Conservation (phyloP, 2,329 filamentous ascomycete genomes). For the Phaeoacremonium minimum region DNA sequence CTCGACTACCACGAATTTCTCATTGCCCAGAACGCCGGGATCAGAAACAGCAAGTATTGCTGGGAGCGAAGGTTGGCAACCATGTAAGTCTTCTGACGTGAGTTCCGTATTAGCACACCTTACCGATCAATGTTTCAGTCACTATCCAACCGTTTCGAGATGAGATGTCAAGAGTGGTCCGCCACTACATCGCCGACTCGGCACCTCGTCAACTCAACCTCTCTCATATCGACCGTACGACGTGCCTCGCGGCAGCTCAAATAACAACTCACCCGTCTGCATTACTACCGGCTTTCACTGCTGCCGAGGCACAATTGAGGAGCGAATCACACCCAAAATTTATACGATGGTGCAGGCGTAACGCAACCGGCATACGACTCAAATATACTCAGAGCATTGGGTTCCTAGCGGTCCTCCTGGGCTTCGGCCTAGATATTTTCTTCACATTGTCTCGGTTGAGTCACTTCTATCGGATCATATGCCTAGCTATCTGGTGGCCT, state of each 20-base stretch:
- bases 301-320: conserved; percentile 29
- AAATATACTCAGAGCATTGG: conserved; percentile 20
- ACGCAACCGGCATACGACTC: conserved; percentile 28
- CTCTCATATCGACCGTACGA: conserved; percentile 27
- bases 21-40: neutral
- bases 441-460: conserved; percentile 23
- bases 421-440: conserved; percentile 21
- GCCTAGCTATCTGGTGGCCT: conserved; percentile 27
- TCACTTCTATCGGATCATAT: conserved; percentile 20
- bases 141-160: conserved; percentile 30
- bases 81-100: neutral
- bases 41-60: neutral
- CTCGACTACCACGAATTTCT: neutral
- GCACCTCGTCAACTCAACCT: conserved; percentile 31
- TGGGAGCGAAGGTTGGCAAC: neutral
- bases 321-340: conserved; percentile 33
- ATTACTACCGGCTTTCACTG: conserved; percentile 30
- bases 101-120: conserved; percentile 8
- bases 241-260: conserved; percentile 31
- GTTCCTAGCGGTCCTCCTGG: conserved; percentile 14
- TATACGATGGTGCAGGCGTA: conserved; percentile 29
- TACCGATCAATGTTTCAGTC: conserved; percentile 7
- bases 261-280: conserved; percentile 40
- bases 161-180: conserved; percentile 28
- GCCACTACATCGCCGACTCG: conserved; percentile 30